Percentiles rank a stretch among this genome's conserved stretches.
Evolutionary conservation across 805 yeast species (phyloP).

Genomic region (Kazachstania bromeliacearum): DNA sequence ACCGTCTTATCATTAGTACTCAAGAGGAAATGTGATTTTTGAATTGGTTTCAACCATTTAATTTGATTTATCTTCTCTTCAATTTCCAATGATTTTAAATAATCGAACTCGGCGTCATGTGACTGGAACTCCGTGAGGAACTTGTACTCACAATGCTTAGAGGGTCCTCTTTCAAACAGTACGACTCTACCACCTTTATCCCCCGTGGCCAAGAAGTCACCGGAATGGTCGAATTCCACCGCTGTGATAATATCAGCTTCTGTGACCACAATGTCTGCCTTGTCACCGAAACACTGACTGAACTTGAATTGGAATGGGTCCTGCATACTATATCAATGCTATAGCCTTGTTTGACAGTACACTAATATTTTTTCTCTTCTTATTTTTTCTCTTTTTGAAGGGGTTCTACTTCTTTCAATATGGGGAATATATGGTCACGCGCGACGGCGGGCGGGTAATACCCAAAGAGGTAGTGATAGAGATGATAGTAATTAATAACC

Average conservation of each 20-base stretch:
- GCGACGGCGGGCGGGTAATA: no score
- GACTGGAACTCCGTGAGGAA: conserved; percentile 95
- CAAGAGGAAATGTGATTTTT: conserved; percentile 81
- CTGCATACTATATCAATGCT: no score
- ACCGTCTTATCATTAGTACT: conserved; percentile 97
- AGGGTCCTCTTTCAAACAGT: conserved; percentile 64
- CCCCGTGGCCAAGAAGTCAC: conserved; percentile 94
- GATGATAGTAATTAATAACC: no score
- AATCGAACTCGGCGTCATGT: conserved; percentile 98
- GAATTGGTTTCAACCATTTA: conserved; percentile 83
- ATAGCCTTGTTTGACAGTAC: no score
- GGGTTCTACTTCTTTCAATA: no score
- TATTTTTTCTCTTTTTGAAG: no score
- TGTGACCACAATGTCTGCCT: conserved; percentile 92
- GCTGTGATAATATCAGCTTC: conserved; percentile 97
- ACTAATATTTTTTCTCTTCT: no score
- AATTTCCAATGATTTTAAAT: conserved; percentile 87
- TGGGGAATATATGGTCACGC: no score
- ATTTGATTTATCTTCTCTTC: conserved; percentile 97
- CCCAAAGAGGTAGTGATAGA: no score
- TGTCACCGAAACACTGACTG: conserved; percentile 97
- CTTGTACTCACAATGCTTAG: conserved; percentile 75
- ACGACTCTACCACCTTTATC: conserved; percentile 98
- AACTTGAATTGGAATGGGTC: conserved; percentile 54
- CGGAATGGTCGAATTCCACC: conserved; percentile 91